Conservation (phyloP, 2,329 filamentous ascomycete species). For the Sordariomycetes sp. region DNA sequence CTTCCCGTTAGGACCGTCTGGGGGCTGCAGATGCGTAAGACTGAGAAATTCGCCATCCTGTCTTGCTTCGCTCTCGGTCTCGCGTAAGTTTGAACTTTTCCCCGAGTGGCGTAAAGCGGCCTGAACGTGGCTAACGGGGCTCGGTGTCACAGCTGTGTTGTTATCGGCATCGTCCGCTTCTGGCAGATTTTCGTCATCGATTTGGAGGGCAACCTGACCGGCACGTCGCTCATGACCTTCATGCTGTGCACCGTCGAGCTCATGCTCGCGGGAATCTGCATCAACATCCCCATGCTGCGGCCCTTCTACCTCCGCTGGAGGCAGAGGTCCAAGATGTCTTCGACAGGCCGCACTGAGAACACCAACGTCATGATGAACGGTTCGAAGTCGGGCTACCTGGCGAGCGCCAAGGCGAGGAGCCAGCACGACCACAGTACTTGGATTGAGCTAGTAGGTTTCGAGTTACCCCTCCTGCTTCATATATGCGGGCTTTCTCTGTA, state of each 20-base stretch:
- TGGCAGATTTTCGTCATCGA: background rate
- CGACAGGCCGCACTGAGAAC: background rate
- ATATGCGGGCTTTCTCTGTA: background rate
- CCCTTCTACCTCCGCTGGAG: background rate
- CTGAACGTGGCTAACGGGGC: background rate
- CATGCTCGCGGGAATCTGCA: background rate
- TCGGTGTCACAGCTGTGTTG: background rate
- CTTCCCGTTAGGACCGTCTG: background rate
- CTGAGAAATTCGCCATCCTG: background rate
- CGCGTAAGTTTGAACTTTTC: background rate
- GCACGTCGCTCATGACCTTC: background rate
- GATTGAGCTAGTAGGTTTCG: background rate
- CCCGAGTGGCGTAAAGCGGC: background rate
- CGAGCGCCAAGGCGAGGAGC: background rate
- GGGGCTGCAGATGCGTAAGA: background rate
- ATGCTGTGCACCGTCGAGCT: background rate
- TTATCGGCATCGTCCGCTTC: background rate
- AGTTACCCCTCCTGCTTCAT: background rate
- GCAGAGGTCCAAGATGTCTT: background rate
- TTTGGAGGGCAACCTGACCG: background rate
- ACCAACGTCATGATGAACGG: background rate
- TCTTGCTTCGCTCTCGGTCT: background rate
- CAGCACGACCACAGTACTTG: background rate
- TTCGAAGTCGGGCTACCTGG: background rate
- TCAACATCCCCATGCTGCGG: background rate